phyloP scores from a whole-genome alignment of 2,329 filamentous ascomycete species.

The Sporothrix humicola region DNA sequence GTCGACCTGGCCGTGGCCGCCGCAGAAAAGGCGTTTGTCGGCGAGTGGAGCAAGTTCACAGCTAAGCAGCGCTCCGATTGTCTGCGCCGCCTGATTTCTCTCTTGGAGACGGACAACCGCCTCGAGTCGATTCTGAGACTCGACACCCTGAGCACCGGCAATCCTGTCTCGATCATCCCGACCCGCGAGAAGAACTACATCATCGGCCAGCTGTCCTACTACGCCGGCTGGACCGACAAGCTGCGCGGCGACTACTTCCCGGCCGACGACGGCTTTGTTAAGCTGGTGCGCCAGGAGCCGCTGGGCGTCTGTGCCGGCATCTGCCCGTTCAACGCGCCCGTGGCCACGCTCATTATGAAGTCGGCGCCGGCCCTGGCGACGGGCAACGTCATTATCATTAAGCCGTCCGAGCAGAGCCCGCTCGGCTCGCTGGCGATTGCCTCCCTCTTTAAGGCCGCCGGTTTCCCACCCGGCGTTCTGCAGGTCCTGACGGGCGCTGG shows the following conservation, averaged over 20 bases:
- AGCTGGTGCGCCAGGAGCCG: conserved; percentile 29
- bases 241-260: conserved; percentile 48
- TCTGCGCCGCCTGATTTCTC: neutral
- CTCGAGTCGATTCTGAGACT: conserved; percentile 19
- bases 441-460: conserved; percentile 67
- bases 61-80: conserved; percentile 26
- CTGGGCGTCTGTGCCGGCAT: conserved; percentile 32
- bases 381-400: conserved; percentile 61
- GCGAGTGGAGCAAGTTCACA: conserved; percentile 30
- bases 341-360: conserved; percentile 71
- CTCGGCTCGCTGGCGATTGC: conserved; percentile 62
- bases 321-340: conserved; percentile 49
- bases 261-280: conserved; percentile 53
- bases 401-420: conserved; percentile 63
- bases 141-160: conserved; percentile 30
- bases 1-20: conserved; percentile 27
- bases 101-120: conserved; percentile 19
- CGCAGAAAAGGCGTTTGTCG: conserved; percentile 47
- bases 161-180: conserved; percentile 31
- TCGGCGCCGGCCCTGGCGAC: conserved; percentile 64
- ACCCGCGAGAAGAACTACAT: conserved; percentile 33
- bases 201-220: conserved; percentile 22
- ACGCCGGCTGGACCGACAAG: conserved; percentile 49
- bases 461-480: conserved; percentile 71
- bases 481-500: conserved; percentile 71